Conservation (phyloP, 2,329 filamentous ascomycete genomes). For the Aspergillus novofumigatus region DNA sequence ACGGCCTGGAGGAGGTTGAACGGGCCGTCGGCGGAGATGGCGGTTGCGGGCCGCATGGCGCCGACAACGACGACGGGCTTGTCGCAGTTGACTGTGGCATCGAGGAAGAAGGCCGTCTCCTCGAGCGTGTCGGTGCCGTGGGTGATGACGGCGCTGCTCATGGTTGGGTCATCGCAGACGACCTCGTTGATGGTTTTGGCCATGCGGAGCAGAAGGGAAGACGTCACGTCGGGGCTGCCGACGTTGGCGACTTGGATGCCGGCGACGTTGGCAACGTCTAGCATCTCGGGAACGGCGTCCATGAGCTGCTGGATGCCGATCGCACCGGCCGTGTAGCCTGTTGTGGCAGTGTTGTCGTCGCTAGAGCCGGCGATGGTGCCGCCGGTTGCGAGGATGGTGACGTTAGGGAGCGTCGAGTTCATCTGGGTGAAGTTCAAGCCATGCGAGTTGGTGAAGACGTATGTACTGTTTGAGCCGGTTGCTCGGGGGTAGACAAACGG, state of each 20-base stretch:
- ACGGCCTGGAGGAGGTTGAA: slow-evolving; percentile 60
- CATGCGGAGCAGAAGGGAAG: slow-evolving; percentile 20
- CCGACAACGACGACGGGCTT: slow-evolving; percentile 60
- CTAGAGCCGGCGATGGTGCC: slow-evolving; percentile 25
- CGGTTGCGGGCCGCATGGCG: slow-evolving; percentile 61
- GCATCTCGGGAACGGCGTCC: slow-evolving; percentile 22
- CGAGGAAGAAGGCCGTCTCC: slow-evolving; percentile 61
- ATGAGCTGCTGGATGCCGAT: slow-evolving; percentile 22
- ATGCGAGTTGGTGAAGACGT: slow-evolving; percentile 21
- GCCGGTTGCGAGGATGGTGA: slow-evolving; percentile 23
- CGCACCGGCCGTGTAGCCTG: slow-evolving; percentile 23
- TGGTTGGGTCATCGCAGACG: slow-evolving; percentile 20
- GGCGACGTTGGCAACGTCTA: slow-evolving; percentile 24
- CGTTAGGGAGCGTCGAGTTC: slow-evolving; percentile 22
- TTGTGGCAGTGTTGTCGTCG: slow-evolving; percentile 22
- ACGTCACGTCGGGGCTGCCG: slow-evolving; percentile 22
- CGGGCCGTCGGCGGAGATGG: slow-evolving; percentile 60
- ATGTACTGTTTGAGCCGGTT: slow-evolving; percentile 13
- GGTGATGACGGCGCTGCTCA: slow-evolving; percentile 44
- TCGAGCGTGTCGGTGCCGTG: slow-evolving; percentile 65
- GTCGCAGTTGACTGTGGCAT: slow-evolving; percentile 52
- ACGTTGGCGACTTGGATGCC: slow-evolving; percentile 26
- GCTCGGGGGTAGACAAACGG: slow-evolving; percentile 18
- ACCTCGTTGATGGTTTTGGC: slow-evolving; percentile 16
- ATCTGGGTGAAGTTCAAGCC: slow-evolving; percentile 25